These are phyloP conservation scores for Picochlorum sp. DNA, from an alignment of 139 green algal species.

Conservation along the genomic window DNA sequence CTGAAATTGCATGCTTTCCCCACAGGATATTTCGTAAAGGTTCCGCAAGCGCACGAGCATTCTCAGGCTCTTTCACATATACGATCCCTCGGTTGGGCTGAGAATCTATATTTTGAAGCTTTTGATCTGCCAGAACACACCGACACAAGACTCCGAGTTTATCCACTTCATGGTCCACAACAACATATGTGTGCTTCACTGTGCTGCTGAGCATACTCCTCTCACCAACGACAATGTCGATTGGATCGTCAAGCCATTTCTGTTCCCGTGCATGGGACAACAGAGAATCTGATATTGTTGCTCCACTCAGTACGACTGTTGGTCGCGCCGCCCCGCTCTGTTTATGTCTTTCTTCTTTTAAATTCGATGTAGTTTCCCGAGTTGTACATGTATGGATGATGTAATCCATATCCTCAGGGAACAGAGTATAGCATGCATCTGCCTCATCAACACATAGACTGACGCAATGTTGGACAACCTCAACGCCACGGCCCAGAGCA, in stretches of 20 bases:
- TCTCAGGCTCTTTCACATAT: conserved; percentile 39
- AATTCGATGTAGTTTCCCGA: not conserved
- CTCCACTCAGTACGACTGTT: conserved; percentile 59
- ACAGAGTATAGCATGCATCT: conserved; percentile 40
- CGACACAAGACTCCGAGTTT: conserved; percentile 28
- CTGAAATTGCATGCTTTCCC: conserved; percentile 61
- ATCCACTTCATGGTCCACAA: conserved; percentile 15
- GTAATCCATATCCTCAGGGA: conserved; percentile 37
- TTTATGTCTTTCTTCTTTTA: not conserved
- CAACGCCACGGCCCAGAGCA: not conserved
- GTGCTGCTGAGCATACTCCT: conserved; percentile 26
- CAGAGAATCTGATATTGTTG: conserved; percentile 44
- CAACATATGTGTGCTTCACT: conserved; percentile 44
- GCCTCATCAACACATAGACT: conserved; percentile 46
- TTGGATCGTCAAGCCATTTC: conserved; percentile 52
- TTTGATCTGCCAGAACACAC: not conserved
- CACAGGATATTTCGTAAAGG: conserved; percentile 65
- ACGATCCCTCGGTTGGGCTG: conserved; percentile 54
- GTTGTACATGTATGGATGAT: conserved; percentile 35
- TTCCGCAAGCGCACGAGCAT: conserved; percentile 38
- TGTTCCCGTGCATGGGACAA: conserved; percentile 20
- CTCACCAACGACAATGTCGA: conserved; percentile 32
- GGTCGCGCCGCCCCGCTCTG: conserved; percentile 19
- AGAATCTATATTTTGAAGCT: conserved; percentile 32
- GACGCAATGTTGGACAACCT: conserved; percentile 9